phyloP scores from a whole-genome alignment of 2,329 filamentous ascomycete genomes.

The Pezizomycotina sp. region DNA sequence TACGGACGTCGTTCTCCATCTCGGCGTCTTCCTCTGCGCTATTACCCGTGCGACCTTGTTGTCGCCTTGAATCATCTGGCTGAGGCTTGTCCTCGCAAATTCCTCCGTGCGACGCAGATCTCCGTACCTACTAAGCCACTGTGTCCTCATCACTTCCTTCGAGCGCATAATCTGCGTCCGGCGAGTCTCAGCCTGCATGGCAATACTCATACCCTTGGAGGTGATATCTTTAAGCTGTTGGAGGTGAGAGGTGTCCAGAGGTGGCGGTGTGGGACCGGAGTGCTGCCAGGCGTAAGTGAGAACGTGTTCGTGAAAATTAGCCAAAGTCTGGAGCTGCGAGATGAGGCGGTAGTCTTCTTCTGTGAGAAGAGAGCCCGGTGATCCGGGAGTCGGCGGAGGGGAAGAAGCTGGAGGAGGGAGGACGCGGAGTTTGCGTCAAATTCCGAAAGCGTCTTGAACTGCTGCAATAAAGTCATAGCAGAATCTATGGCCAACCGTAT shows the following conservation, averaged over 20 bases:
- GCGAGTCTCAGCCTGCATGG: constrained; percentile 13
- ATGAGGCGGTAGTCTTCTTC: constrained; percentile 11
- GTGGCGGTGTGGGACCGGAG: constrained; percentile 1
- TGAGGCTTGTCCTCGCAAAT: constrained; percentile 13
- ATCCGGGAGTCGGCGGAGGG: too few relatives aligned
- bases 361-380: constrained; percentile 10
- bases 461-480: constrained; percentile 15
- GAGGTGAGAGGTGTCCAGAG: constrained; percentile 8
- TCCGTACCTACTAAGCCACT: constrained; percentile 11
- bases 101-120: constrained; percentile 16
- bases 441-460: too few relatives aligned
- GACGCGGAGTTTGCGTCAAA: too few relatives aligned
- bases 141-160: constrained; percentile 18
- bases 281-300: constrained; percentile 2
- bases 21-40: constrained; percentile 12
- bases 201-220: constrained; percentile 15
- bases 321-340: constrained; percentile 11
- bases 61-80: constrained; percentile 13
- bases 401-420: too few relatives aligned
- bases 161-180: constrained; percentile 3
- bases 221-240: constrained; percentile 14
- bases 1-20: constrained; percentile 17
- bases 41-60: constrained; percentile 9
- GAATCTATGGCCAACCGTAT: constrained; percentile 11
- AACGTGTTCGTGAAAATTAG: constrained; percentile 16